Evolutionary conservation across 805 yeast species (phyloP).

Genomic region (Torulaspora franciscae): DNA sequence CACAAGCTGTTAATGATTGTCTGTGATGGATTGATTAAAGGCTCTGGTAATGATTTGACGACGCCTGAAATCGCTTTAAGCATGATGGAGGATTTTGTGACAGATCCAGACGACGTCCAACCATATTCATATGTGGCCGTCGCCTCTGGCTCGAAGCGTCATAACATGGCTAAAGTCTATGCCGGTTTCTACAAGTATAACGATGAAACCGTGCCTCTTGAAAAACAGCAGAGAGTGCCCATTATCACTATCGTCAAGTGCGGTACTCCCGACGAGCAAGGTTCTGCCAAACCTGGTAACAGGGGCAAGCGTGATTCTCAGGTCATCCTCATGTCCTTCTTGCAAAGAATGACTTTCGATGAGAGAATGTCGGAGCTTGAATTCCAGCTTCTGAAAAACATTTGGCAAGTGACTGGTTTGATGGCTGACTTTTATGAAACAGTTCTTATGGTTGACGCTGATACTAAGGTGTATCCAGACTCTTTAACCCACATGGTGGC

Average conservation of each 20-base stretch:
- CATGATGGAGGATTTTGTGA: constrained; percentile 77
- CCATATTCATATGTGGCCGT: constrained; percentile 92
- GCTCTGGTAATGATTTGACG: constrained; percentile 80
- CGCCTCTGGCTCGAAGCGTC: constrained; percentile 89
- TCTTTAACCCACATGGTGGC: constrained; percentile 86
- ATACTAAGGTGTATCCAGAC: constrained; percentile 83
- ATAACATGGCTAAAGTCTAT: constrained; percentile 95
- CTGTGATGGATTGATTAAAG: constrained; percentile 93
- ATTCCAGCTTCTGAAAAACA: constrained; percentile 64
- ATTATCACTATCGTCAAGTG: constrained; percentile 75
- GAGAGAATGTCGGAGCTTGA: constrained; percentile 93
- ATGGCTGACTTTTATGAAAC: constrained; percentile 80
- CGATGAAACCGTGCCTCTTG: constrained; percentile 65
- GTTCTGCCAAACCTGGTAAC: constrained; percentile 76
- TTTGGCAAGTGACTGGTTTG: constrained; percentile 80
- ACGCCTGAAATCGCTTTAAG: constrained; percentile 87
- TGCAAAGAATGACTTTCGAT: constrained; percentile 81
- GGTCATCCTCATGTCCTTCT: constrained; percentile 81
- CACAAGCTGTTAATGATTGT: constrained; percentile 81
- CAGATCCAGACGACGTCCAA: constrained; percentile 68
- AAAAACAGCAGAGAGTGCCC: constrained; percentile 83
- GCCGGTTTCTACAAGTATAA: constrained; percentile 90
- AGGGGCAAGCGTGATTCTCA: constrained; percentile 97
- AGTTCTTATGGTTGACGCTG: constrained; percentile 91
- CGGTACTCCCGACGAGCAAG: constrained; percentile 78